Evolutionary conservation across 495 filamentous ascomycete genomes (phyloP), one percentile per base, ranked within the genome.

Genomic region (Aspergillus nidulans): DNA sequence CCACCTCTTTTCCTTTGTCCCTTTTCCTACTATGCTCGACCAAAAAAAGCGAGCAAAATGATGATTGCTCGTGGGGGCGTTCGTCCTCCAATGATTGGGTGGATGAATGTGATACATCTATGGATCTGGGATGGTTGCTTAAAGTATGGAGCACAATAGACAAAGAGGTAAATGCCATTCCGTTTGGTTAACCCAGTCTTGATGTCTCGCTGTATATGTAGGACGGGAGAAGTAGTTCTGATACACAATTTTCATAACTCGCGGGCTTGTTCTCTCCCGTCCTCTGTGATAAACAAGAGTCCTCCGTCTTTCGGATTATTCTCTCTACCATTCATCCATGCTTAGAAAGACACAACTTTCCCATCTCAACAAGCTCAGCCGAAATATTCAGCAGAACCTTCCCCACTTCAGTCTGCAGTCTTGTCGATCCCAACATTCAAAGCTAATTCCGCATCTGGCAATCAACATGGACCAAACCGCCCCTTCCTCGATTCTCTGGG

Each of bases 21-120:
- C 61, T 40, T 63, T 60, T 59, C 69, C 61, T 64, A 54, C 59
- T 55, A 66, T 67, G 64, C 68, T 69, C 67, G 64, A 73, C 71
- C 71, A 63, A 69, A 67, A 71, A 70, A 61, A 61, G 2, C 56
- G 73, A 62, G 71, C 70, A 62, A 69, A 75, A 74, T 74, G 72
- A 63, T 72, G 10, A 65, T 70, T 66, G 60, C 70, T 72, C 66
- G 60, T 65, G 63, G 63, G 54, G 68, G 65, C 53, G 59, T 67
- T 66, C 52, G 36, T 64, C 52, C 48, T 61, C 34, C 26, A 55
- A 54, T 53, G 55, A 52, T 56, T 60, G 59, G 60, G 60, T 58
- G 61, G 58, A 66, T 49, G 58, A 61, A 62, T 59, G 60, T 59
- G 60, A 50, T 55, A 41, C 50, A 49, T 48, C 28, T 43, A 58